Base-by-base conservation (phyloP, 495 filamentous ascomycete genomes). In the Alectoria sarmentosa region DNA sequence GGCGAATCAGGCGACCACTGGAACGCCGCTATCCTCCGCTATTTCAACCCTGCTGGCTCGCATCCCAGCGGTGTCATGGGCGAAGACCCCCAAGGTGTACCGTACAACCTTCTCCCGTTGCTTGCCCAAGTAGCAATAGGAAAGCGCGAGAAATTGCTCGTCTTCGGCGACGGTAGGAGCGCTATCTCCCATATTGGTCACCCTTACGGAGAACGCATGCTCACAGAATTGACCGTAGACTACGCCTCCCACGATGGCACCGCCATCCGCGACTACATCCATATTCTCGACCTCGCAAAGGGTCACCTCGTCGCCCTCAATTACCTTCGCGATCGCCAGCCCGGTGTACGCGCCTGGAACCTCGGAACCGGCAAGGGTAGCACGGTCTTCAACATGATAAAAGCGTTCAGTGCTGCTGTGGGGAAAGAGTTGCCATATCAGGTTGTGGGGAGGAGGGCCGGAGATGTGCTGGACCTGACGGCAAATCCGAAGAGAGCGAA, bases 31-130 rank as follows among this genome's bases (percentile, higher is more conserved):
- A 79, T 97, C 66, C 83, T 98, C 57, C 86, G 94, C 63, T 98
- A 98, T 79, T 98, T 98, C 82, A 98, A 98, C 82, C 94, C 94
- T 39, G 90, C 89, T 62, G 94, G 94, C 72, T 88, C 91, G 39
- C 94, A 98, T 76, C 94, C 94, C 56, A 93, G 85, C 73, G 94
- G 94, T 66, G 86, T 98, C 76, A 98, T 98, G 95, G 94, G 94
- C 62, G 94, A 98, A 77, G 92, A 98, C 76, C 94, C 94, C 41
- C 89, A 93, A 74, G 94, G 94, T 67, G 86, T 96, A 36, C 94
- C 94, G 3, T 98, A 91, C 82, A 98, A 98, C 80, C 81, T 98
- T 64, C 85, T 98, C 28, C 94, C 94, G 11, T 80, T 98, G 66
- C 83, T 98, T 36, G 94, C 92, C 42, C 94, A 98, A 78, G 94